Percentiles rank a stretch among this genome's conserved stretches.
These are phyloP conservation scores for Eleusine indica DNA, from an alignment of 176 grass and related monocot species.

Conservation along the genomic window DNA sequence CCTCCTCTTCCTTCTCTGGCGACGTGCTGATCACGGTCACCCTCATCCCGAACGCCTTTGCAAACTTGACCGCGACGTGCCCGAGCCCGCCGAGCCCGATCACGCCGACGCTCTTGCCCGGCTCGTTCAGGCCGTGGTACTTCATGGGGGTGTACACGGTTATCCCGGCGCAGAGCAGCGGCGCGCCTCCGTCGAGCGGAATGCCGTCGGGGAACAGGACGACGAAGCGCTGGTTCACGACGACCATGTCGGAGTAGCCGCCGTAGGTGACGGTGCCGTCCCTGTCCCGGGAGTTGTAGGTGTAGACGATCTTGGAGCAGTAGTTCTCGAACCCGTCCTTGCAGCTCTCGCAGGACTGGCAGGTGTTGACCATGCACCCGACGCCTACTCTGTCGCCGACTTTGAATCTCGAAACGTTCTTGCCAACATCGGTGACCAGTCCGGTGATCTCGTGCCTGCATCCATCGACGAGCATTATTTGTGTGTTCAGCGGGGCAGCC, in stretches of 20 bases:
- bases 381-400: slow-evolving; percentile 57
- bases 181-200: slow-evolving; percentile 52
- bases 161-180: slow-evolving; percentile 66
- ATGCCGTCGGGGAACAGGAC: slow-evolving; percentile 49
- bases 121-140: slow-evolving; percentile 38
- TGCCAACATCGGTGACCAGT: slow-evolving; percentile 52
- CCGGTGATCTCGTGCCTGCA: slow-evolving; percentile 67
- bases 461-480: background rate
- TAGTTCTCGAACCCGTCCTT: slow-evolving; percentile 48
- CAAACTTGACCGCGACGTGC: slow-evolving; percentile 72
- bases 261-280: slow-evolving; percentile 55
- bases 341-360: slow-evolving; percentile 56
- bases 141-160: slow-evolving; percentile 74
- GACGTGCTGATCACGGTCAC: slow-evolving; percentile 70
- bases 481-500: background rate
- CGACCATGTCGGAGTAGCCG: slow-evolving; percentile 57
- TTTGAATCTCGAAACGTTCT: slow-evolving; percentile 51
- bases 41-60: slow-evolving; percentile 59
- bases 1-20: slow-evolving; percentile 52
- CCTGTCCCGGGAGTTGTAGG: slow-evolving; percentile 59
- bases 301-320: slow-evolving; percentile 52
- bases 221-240: slow-evolving; percentile 52
- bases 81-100: slow-evolving; percentile 68
- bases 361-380: slow-evolving; percentile 67
- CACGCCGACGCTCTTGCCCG: slow-evolving; percentile 54